phyloP scores from a whole-genome alignment of 73 alveolate genomes.

The Tetrahymena borealis region DNA sequence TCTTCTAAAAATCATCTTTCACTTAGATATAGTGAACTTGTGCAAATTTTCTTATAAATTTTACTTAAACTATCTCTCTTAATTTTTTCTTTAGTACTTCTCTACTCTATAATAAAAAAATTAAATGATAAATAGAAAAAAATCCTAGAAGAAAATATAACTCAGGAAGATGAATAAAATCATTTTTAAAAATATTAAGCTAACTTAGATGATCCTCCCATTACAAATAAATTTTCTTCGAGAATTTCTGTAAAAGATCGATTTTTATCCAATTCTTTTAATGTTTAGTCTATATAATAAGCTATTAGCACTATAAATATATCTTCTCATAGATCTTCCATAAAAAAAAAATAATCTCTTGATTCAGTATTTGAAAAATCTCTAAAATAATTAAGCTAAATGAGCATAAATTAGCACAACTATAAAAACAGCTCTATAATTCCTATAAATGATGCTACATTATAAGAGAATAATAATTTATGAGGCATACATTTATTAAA shows the following conservation, averaged over 20 bases:
- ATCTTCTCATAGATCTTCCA: too few relatives aligned
- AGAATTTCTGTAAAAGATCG: background rate
- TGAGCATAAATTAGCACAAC: background rate
- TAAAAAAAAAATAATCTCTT: background rate
- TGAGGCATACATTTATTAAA: background rate
- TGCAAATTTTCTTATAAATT: background rate
- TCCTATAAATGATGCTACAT: background rate
- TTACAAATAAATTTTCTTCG: background rate
- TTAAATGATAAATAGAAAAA: background rate
- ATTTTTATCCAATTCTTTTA: background rate
- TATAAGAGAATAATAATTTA: background rate
- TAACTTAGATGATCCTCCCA: background rate
- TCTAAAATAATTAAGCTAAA: background rate
- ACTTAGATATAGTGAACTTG: background rate
- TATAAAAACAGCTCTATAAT: background rate
- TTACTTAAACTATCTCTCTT: background rate
- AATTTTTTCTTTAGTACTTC: background rate
- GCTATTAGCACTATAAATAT: too few relatives aligned
- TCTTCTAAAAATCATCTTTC: background rate
- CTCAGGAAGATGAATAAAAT: background rate
- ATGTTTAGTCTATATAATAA: too few relatives aligned
- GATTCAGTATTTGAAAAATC: background rate
- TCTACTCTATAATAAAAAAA: background rate
- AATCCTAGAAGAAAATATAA: background rate
- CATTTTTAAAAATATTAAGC: background rate